Base-by-base conservation (phyloP, 2,329 filamentous ascomycete species). In the Graphilbum sp. region DNA sequence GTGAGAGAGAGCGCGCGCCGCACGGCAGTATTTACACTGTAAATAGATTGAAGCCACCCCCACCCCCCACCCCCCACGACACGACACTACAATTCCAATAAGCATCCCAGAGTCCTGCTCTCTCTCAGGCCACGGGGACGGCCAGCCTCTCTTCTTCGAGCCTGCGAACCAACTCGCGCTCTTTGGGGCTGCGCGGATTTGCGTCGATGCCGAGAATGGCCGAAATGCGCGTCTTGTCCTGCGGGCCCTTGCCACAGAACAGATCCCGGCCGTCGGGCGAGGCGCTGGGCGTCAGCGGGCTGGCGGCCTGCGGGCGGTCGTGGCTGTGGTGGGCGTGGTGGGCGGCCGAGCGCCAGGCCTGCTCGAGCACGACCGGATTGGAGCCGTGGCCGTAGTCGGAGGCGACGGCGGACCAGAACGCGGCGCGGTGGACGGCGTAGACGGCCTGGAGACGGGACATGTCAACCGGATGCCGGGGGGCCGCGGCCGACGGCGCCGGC, bases 381-480 rank as follows among this genome's bases (percentile, higher is more conserved):
- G 66, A 65, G 25, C 73, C 69, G 13, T 61, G 55, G 38, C 79
- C 79, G 50, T 87, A 87, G 49, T 85, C 79, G 20, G 70, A 62
- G 23, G 80, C 79, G 27, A 88, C 69, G 35, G 70, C 66, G 25
- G 69, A 64, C 81, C 82, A 88, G 60, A 88, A 87, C 9, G 71
- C 69, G 36, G 67, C 63, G 32, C 79, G 73, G 56, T 84, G 79
- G 8, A 69, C 62, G 37, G 75, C 69, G 56, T 87, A 87, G 47
- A 86, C 71, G 43, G 69, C 64, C 35, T 74, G 69, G 19, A 88
- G 73, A 35, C 79, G 76, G 21, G 67, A 61, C 49, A 75, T 66
- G 54, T 83, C 75, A 45, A 79, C 65, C 44, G 66, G 62, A 43
- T 62, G 52, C 45, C 55, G 46, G 34, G 57, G 49, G 13, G 50